Evolutionary conservation across 192 early-diverging fungal genomes (phyloP).

Genomic region (Mortierella antarctica): DNA sequence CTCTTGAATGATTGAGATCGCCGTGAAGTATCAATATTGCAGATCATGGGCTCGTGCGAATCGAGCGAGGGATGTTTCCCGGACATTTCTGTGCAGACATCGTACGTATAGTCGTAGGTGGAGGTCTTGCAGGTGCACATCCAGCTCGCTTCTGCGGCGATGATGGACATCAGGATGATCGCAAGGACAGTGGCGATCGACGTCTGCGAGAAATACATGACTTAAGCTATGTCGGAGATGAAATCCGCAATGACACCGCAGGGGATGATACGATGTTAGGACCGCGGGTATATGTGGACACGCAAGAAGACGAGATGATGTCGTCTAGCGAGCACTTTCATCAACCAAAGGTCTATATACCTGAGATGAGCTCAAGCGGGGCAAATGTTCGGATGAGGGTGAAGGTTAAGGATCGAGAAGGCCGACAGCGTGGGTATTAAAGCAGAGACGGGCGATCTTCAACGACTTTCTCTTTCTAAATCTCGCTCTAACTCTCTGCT

Average conservation of each 20-base stretch:
- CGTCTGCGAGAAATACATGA: neutral
- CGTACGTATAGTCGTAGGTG: neutral
- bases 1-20: neutral
- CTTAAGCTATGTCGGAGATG: neutral
- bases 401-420: too few species aligned
- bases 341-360: too few species aligned
- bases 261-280: too few species aligned
- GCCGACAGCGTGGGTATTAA: too few species aligned
- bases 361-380: too few species aligned
- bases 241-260: neutral
- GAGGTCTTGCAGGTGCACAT: neutral
- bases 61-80: neutral
- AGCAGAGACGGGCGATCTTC: too few species aligned
- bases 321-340: too few species aligned
- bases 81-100: neutral
- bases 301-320: too few species aligned
- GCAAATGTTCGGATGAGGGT: too few species aligned
- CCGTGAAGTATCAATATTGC: neutral
- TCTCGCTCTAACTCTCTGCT: too few species aligned
- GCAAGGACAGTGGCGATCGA: neutral
- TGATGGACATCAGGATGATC: conserved; percentile 1
- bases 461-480: too few species aligned
- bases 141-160: neutral
- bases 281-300: too few species aligned
- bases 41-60: neutral